Percentiles rank a stretch among this genome's conserved stretches.
These are phyloP conservation scores for Diaporthe caulivora DNA, from an alignment of 2,329 filamentous ascomycete genomes.

Conservation along the genomic window DNA sequence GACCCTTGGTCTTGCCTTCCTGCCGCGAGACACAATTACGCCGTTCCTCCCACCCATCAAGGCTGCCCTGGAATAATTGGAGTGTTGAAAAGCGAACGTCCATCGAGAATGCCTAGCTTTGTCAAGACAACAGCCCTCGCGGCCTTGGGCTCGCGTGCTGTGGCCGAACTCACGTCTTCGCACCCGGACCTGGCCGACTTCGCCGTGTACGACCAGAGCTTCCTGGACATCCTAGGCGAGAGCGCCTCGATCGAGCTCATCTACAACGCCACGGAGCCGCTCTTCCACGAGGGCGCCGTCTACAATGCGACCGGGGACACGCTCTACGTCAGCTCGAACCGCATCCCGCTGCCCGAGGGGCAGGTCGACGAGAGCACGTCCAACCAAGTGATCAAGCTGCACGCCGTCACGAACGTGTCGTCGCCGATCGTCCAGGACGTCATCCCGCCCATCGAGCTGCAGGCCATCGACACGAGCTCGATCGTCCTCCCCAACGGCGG, in stretches of 20 bases:
- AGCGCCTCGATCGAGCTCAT: constrained; percentile 39
- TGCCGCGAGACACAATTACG: constrained; percentile 8
- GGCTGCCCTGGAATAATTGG: neutral
- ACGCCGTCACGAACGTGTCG: constrained; percentile 34
- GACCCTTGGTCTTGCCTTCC: constrained; percentile 10
- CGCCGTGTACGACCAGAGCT: constrained; percentile 29
- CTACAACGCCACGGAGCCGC: constrained; percentile 35
- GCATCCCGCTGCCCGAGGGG: constrained; percentile 34
- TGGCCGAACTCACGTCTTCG: constrained; percentile 18
- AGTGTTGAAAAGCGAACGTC: neutral
- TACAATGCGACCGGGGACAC: constrained; percentile 32
- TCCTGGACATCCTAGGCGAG: constrained; percentile 28
- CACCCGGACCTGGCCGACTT: constrained; percentile 39
- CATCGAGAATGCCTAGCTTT: constrained; percentile 3
- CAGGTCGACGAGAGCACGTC: constrained; percentile 34
- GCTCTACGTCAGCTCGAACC: constrained; percentile 39
- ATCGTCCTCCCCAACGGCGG: constrained; percentile 39
- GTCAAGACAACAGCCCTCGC: constrained; percentile 8
- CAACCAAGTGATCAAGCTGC: constrained; percentile 37
- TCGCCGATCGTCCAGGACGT: neutral
- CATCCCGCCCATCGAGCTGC: constrained; percentile 18
- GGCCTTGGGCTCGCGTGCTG: constrained; percentile 19
- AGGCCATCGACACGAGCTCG: constrained; percentile 17
- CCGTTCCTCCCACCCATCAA: neutral
- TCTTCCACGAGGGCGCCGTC: constrained; percentile 38